phyloP scores from a whole-genome alignment of 139 green algal species.

The Closterium sp. region DNA sequence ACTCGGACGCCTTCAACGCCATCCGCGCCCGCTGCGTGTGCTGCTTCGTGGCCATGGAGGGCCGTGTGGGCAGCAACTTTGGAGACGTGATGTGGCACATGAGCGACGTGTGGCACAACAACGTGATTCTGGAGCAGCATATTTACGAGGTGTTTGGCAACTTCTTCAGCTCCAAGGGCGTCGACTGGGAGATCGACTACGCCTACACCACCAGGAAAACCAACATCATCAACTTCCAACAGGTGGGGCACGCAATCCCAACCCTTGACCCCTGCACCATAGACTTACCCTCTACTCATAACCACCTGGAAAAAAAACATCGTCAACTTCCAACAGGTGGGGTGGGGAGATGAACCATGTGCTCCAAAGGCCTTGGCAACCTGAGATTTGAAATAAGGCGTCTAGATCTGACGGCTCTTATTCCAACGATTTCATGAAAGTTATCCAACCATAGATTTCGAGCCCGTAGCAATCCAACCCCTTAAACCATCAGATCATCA shows the following conservation, averaged over 20 bases:
- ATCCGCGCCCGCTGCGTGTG: too few relatives aligned
- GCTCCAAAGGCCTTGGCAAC: too few relatives aligned
- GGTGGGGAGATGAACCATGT: neutral
- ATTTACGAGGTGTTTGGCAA: conserved; percentile 18
- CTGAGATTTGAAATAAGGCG: too few relatives aligned
- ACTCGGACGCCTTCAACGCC: neutral
- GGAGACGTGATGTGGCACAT: conserved; percentile 16
- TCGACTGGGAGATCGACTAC: neutral
- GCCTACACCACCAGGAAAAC: neutral
- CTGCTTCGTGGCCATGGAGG: neutral
- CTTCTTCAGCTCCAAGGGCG: neutral
- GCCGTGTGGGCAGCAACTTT: neutral
- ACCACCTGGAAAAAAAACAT: neutral
- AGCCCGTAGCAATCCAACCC: too few relatives aligned
- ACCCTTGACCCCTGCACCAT: too few relatives aligned
- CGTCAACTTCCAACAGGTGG: neutral
- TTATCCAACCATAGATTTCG: too few relatives aligned
- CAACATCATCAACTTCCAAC: too few relatives aligned
- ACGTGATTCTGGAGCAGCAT: conserved; percentile 8
- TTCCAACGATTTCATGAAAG: too few relatives aligned
- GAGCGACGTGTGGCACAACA: conserved; percentile 10
- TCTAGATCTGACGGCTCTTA: too few relatives aligned
- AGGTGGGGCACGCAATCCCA: too few relatives aligned
- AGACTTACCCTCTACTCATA: too few relatives aligned
- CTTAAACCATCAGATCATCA: too few relatives aligned